These are phyloP conservation scores for Ganoderma resinaceum DNA, from an alignment of 1,284 basidiomycete species.

Conservation along the genomic window DNA sequence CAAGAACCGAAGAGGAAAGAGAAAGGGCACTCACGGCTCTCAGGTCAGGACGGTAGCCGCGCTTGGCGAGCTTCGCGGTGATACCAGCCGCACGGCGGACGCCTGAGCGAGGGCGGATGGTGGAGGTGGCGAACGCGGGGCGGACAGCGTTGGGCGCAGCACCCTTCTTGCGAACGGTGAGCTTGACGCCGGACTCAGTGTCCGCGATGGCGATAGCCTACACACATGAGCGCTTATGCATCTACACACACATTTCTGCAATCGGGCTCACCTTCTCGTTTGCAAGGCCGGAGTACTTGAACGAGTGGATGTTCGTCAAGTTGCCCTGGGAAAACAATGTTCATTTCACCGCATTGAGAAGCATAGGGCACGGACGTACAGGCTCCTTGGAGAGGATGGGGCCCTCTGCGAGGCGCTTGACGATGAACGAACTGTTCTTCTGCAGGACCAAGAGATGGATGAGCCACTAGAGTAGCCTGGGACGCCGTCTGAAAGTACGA, in stretches of 20 bases:
- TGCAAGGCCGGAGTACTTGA: slow-evolving; percentile 89
- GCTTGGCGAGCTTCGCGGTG: slow-evolving; percentile 69
- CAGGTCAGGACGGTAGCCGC: slow-evolving; percentile 86
- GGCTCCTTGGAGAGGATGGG: slow-evolving; percentile 85
- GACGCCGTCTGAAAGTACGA: slow-evolving; percentile 41
- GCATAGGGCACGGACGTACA: slow-evolving; percentile 54
- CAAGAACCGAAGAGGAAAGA: slow-evolving; percentile 19
- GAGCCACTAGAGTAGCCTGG: slow-evolving; percentile 11
- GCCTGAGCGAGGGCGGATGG: slow-evolving; percentile 77
- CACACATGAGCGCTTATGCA: slow-evolving; percentile 5
- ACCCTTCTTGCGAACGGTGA: slow-evolving; percentile 76
- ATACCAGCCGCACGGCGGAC: slow-evolving; percentile 79
- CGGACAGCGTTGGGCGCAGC: slow-evolving; percentile 63
- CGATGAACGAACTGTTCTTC: slow-evolving; percentile 87
- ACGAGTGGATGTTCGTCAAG: slow-evolving; percentile 85
- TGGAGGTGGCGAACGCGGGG: slow-evolving; percentile 53
- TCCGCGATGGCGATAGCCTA: slow-evolving; percentile 76
- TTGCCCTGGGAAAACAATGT: slow-evolving; percentile 66
- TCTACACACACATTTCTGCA: neutral
- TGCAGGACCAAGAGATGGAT: slow-evolving; percentile 39
- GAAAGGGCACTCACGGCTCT: slow-evolving; percentile 67
- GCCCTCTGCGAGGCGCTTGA: slow-evolving; percentile 76
- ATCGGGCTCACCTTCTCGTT: slow-evolving; percentile 73
- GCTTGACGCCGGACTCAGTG: slow-evolving; percentile 65
- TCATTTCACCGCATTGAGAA: neutral